Percentiles rank a stretch among this genome's conserved stretches.
phyloP scores from a whole-genome alignment of 192 early-diverging fungal genomes.

The Jimgerdemannia lactiflua region DNA sequence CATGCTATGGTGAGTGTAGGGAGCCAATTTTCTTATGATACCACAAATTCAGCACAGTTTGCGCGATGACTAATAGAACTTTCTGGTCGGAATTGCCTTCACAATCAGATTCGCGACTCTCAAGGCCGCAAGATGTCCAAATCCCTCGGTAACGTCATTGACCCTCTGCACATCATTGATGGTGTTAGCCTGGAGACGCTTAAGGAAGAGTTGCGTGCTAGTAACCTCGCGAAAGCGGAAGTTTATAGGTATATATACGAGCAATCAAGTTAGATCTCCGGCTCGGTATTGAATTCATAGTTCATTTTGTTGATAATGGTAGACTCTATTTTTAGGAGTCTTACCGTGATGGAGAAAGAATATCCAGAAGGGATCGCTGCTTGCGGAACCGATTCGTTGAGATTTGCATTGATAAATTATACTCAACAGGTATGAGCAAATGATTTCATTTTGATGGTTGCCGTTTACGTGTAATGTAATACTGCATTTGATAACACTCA shows the following conservation, averaged over 20 bases:
- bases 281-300: neutral
- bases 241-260: constrained; percentile 46
- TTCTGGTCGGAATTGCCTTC: neutral
- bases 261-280: constrained; percentile 9
- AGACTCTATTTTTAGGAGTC: constrained; percentile 22
- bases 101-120: constrained; percentile 57
- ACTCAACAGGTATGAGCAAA: constrained; percentile 49
- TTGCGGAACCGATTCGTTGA: constrained; percentile 88
- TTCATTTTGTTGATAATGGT: constrained; percentile 1
- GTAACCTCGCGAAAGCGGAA: constrained; percentile 77
- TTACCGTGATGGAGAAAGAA: constrained; percentile 52
- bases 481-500: too few species aligned
- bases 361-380: constrained; percentile 89
- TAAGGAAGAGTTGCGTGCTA: constrained; percentile 61
- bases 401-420: constrained; percentile 65
- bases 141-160: constrained; percentile 84
- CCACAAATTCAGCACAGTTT: neutral
- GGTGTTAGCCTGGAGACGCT: constrained; percentile 69
- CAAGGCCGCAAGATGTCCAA: constrained; percentile 92
- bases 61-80: neutral
- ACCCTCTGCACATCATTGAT: constrained; percentile 80
- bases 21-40: neutral
- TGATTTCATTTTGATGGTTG: neutral
- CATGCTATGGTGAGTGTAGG: constrained; percentile 87
- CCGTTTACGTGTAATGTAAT: too few species aligned